Evolutionary conservation across 2,329 filamentous ascomycete species (phyloP), one percentile per base, ranked within the genome.

Genomic region (Fusarium sp.): DNA sequence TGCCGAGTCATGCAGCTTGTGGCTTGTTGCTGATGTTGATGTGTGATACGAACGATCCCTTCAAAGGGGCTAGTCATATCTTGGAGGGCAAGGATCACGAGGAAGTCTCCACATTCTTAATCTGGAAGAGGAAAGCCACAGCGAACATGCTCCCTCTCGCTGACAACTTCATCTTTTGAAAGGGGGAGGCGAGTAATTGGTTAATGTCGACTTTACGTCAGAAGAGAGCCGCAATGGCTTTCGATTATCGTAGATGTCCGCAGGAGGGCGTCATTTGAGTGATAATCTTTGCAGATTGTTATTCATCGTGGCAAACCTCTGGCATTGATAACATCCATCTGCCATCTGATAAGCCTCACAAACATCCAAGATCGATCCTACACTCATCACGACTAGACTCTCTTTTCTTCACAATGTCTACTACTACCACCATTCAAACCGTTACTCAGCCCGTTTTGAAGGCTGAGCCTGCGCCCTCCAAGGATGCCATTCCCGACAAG

Each of bases 341-440:
- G 6, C 45, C 31, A 31, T 54, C 40, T 38, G 42, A 42, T 57
- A 57, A 57, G 54, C 54, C 16, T 57, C 34, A 9, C 27, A n/a
- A 9, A 11, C 34, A 24, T 13, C 6, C 5, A 52, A 16, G 22
- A 3, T 2, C 20, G 37, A 54, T 56, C 45, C 14, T 11, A 63
- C 29, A 56, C 59, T 45, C 34, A 18, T 9, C 22, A 37, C 24
- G n/a, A 7, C 16, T 16, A 14, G 2, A 27, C 3, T 16, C 20
- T 24, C 4, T 38, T 38, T 57, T 1, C 7, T 14, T 47, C n/a
- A 62, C 18, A n/a, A 67, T 67, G 64, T 67, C 64, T 22, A 56
- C 64, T 5, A 67, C 64, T 3, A 57, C 47, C 35, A 24, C 29
- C 18, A 37, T 62, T 29, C 29, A 62, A 27, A n/a, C 35, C 6